Evolutionary conservation across 2,329 filamentous ascomycete species (phyloP).

Genomic region (Microsporum audouinii): DNA sequence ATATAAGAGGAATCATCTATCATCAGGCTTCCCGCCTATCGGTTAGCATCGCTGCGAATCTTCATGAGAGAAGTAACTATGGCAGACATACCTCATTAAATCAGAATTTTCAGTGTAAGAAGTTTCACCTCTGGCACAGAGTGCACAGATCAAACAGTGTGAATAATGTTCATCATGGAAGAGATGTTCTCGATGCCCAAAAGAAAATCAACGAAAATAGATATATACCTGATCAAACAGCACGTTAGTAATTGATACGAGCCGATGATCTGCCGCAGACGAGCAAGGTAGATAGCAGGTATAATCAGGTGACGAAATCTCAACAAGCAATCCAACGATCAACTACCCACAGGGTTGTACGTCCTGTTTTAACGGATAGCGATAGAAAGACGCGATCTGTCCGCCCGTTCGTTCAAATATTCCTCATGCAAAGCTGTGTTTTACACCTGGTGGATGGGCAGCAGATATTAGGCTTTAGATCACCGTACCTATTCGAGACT

Average conservation of each 20-base stretch:
- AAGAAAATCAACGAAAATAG: slow-evolving; percentile 14
- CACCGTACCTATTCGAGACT: neutral
- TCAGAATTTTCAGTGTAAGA: slow-evolving; percentile 56
- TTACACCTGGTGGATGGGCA: slow-evolving; percentile 6
- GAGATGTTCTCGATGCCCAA: slow-evolving; percentile 24
- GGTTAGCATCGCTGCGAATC: slow-evolving; percentile 25
- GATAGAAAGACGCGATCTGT: slow-evolving; percentile 47
- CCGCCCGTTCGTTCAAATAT: slow-evolving; percentile 57
- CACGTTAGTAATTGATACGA: slow-evolving; percentile 11
- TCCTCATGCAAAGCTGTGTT: slow-evolving; percentile 40
- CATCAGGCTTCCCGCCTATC: slow-evolving; percentile 27
- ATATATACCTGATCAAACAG: slow-evolving; percentile 4
- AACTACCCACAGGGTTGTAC: slow-evolving; percentile 52
- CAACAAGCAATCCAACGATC: slow-evolving; percentile 50
- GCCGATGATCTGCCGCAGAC: slow-evolving; percentile 13
- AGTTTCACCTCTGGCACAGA: slow-evolving; percentile 42
- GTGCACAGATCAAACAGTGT: slow-evolving; percentile 55
- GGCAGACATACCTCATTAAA: slow-evolving; percentile 51
- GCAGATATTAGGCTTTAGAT: neutral
- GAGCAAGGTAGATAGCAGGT: neutral
- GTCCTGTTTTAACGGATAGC: slow-evolving; percentile 43
- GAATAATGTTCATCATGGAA: slow-evolving; percentile 58
- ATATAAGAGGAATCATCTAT: slow-evolving; percentile 25
- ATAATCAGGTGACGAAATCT: slow-evolving; percentile 55
- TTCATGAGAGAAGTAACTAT: neutral